Conservation (phyloP, 768 basidiomycete genomes). For the Sarcodon aspratus region DNA sequence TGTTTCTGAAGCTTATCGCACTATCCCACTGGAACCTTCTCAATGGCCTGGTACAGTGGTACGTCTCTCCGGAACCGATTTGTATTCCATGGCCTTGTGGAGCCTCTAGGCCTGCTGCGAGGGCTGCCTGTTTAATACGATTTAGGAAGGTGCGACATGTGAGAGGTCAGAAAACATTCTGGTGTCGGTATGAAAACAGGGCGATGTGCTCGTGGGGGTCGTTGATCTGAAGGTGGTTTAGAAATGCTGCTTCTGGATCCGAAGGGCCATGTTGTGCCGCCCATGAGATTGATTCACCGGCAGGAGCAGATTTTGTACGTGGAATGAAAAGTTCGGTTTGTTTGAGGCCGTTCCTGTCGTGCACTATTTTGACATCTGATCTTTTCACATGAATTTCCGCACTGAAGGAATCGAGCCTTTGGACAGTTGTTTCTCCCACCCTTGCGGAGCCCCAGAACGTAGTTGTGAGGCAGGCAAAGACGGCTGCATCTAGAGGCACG, state of each 20-base stretch:
- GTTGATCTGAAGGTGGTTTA: slow-evolving; percentile 20
- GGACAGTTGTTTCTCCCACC: slow-evolving; percentile 27
- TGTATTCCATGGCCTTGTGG: slow-evolving; percentile 19
- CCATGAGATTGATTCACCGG: slow-evolving; percentile 22
- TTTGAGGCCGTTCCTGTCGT: slow-evolving; percentile 16
- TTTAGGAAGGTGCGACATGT: slow-evolving; percentile 15
- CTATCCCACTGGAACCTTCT: too few species aligned
- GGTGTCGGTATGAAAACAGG: slow-evolving; percentile 18
- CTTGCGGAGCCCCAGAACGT: slow-evolving; percentile 23
- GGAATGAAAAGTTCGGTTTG: slow-evolving; percentile 18
- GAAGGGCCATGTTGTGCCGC: slow-evolving; percentile 15
- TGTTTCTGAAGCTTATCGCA: too few species aligned
- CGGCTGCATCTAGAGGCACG: slow-evolving; percentile 21
- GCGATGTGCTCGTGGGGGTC: slow-evolving; percentile 7
- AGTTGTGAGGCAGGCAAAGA: slow-evolving; percentile 26
- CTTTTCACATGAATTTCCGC: slow-evolving; percentile 17
- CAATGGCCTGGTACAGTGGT: too few species aligned
- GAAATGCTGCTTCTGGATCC: slow-evolving; percentile 14
- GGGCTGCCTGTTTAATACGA: slow-evolving; percentile 5
- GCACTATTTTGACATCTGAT: slow-evolving; percentile 5
- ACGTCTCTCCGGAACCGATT: too few species aligned
- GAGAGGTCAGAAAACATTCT: too few species aligned
- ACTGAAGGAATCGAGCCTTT: slow-evolving; percentile 18
- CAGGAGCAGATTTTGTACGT: slow-evolving; percentile 15
- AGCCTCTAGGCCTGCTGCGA: slow-evolving; percentile 3